A percentile compares a stretch with the other conserved stretches of the same genome.
Evolutionary conservation across 2,329 filamentous ascomycete genomes (phyloP).

Genomic region (Colletotrichum sp.): DNA sequence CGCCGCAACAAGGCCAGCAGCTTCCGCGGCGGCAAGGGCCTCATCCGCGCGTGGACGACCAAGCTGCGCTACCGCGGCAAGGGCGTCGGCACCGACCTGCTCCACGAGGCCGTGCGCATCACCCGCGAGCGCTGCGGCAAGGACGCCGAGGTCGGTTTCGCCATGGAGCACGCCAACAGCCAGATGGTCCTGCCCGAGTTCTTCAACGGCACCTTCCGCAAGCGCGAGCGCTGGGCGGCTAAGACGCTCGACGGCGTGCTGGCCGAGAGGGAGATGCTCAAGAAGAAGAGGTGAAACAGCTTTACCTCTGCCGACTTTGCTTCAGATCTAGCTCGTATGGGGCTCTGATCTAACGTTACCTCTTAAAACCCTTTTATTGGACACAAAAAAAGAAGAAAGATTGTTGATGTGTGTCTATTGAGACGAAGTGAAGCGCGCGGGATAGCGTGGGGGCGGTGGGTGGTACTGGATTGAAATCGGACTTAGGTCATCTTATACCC

Average conservation of each 20-base stretch:
- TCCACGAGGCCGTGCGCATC: slow-evolving; percentile 74
- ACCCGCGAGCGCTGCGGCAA: slow-evolving; percentile 73
- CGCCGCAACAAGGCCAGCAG: slow-evolving; percentile 43
- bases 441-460: background rate
- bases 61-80: slow-evolving; percentile 69
- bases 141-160: slow-evolving; percentile 73
- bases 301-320: background rate
- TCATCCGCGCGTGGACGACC: slow-evolving; percentile 86
- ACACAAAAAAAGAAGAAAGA: background rate
- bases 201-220: slow-evolving; percentile 67
- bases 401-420: background rate
- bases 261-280: slow-evolving; percentile 50
- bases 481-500: background rate
- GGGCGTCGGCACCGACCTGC: slow-evolving; percentile 74
- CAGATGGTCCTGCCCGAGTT: slow-evolving; percentile 63
- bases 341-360: background rate
- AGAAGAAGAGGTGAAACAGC: slow-evolving; percentile 48
- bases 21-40: slow-evolving; percentile 65
- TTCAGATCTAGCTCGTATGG: background rate
- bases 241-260: slow-evolving; percentile 57
- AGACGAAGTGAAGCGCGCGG: background rate
- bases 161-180: slow-evolving; percentile 78
- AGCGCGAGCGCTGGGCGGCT: slow-evolving; percentile 62
- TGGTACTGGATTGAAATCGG: background rate
- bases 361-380: background rate